phyloP scores from a whole-genome alignment of 345 rosid species.

The Punica granatum region DNA sequence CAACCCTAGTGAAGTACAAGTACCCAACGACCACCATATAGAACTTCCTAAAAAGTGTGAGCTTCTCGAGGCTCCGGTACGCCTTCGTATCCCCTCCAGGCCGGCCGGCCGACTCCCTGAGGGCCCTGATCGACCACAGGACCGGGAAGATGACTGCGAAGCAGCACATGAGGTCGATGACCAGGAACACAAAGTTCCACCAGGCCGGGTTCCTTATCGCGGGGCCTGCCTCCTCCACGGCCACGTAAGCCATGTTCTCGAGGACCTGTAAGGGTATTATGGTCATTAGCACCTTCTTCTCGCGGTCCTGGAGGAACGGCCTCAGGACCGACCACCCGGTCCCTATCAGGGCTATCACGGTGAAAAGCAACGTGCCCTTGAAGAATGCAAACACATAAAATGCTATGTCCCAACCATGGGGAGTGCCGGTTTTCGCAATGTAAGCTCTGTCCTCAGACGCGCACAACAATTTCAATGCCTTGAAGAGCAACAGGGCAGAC shows the following conservation, averaged over 20 bases:
- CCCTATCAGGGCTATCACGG: conserved; percentile 45
- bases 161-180: conserved; percentile 43
- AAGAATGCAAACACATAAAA: conserved; percentile 50
- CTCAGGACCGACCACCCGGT: conserved; percentile 54
- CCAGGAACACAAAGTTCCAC: conserved; percentile 41
- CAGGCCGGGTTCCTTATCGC: conserved; percentile 42
- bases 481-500: conserved; percentile 38
- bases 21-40: conserved; percentile 35
- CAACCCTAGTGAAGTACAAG: conserved; percentile 41
- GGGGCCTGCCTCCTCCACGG: conserved; percentile 37
- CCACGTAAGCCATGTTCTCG: conserved; percentile 41
- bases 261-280: conserved; percentile 51
- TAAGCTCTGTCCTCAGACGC: conserved; percentile 36
- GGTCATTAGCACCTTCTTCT: conserved; percentile 33
- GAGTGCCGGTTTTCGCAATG: conserved; percentile 37
- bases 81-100: conserved; percentile 43
- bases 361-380: conserved; percentile 51
- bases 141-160: conserved; percentile 47
- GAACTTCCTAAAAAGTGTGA: conserved; percentile 47
- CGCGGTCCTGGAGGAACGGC: conserved; percentile 50
- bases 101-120: conserved; percentile 34
- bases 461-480: conserved; percentile 42
- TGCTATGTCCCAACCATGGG: conserved; percentile 56
- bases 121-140: conserved; percentile 45
- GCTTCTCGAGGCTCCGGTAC: conserved; percentile 32